Evolutionary conservation across 257 asterid species (phyloP).

Genomic region (Penstemon eatonii): DNA sequence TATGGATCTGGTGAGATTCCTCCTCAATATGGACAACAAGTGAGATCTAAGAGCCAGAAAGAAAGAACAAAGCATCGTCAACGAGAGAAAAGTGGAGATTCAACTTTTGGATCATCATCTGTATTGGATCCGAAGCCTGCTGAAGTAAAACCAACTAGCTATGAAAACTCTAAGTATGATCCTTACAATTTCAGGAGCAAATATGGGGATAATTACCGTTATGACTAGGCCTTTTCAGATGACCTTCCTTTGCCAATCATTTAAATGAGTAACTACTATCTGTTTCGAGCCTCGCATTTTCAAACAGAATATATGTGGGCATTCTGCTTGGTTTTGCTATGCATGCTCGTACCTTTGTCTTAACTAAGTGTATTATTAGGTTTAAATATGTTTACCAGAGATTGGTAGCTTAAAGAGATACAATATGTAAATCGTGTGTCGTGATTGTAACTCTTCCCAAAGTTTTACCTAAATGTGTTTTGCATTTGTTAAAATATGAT

Average conservation of each 20-base stretch:
- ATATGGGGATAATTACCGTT: constrained; percentile 57
- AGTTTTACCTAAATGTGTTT: not conserved
- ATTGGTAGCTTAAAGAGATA: constrained; percentile 6
- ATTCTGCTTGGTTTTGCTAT: too few species aligned
- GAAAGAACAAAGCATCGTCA: constrained; percentile 78
- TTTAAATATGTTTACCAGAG: constrained; percentile 12
- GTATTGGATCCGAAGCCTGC: constrained; percentile 58
- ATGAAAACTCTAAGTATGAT: constrained; percentile 55
- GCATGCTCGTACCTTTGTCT: not conserved
- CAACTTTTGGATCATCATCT: constrained; percentile 36
- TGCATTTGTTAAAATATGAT: too few species aligned
- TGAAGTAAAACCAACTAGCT: constrained; percentile 53
- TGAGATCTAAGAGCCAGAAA: constrained; percentile 75
- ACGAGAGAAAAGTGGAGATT: constrained; percentile 58
- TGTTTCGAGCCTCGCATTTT: too few species aligned
- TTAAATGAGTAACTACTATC: too few species aligned
- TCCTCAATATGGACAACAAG: constrained; percentile 62
- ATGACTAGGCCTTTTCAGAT: constrained; percentile 24
- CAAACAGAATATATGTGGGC: too few species aligned
- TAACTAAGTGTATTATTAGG: not conserved
- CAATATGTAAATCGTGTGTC: constrained; percentile 19
- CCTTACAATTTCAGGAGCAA: constrained; percentile 68
- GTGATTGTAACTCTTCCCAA: too few species aligned
- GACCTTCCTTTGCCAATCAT: too few species aligned
- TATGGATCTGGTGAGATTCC: constrained; percentile 72